Conservation (phyloP, 2,329 filamentous ascomycete genomes). For the Pseudocercospora fuligena region DNA sequence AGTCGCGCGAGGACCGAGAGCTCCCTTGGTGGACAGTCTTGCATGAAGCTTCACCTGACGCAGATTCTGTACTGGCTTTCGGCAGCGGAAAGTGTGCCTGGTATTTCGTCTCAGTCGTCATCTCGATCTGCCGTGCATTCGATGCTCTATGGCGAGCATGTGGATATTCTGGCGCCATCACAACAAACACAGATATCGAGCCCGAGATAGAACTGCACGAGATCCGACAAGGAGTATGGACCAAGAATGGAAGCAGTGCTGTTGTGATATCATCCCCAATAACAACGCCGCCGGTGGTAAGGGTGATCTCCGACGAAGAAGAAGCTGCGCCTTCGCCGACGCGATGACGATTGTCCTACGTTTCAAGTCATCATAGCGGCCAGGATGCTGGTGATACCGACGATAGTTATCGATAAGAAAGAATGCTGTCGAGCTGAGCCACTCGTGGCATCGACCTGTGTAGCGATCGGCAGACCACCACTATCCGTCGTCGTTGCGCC, state of each 20-base stretch:
- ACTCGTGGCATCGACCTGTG: not conserved
- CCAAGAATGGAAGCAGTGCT: constrained; percentile 3
- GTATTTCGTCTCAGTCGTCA: not conserved
- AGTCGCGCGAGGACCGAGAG: not conserved
- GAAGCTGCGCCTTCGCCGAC: not conserved
- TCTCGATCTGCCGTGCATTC: not conserved
- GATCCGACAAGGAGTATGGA: not conserved
- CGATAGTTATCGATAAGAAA: not conserved
- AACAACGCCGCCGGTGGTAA: not conserved
- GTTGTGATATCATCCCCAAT: not conserved
- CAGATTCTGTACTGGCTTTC: constrained; percentile 1
- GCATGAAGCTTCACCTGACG: not conserved
- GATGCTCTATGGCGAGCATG: constrained; percentile 2
- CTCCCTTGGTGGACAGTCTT: not conserved
- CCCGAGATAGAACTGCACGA: constrained; percentile 3
- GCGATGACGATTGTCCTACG: not conserved
- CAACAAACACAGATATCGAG: not conserved
- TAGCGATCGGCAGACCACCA: not conserved
- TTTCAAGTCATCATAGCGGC: not conserved
- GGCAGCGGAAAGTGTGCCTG: constrained; percentile 1
- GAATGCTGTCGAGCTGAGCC: not conserved
- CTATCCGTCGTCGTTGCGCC: not conserved
- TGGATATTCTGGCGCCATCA: not conserved
- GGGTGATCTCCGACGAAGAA: not conserved
- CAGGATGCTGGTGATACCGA: not conserved